These are phyloP conservation scores for Cenococcum geophilum DNA, from an alignment of 495 filamentous ascomycete genomes.

Conservation along the genomic window DNA sequence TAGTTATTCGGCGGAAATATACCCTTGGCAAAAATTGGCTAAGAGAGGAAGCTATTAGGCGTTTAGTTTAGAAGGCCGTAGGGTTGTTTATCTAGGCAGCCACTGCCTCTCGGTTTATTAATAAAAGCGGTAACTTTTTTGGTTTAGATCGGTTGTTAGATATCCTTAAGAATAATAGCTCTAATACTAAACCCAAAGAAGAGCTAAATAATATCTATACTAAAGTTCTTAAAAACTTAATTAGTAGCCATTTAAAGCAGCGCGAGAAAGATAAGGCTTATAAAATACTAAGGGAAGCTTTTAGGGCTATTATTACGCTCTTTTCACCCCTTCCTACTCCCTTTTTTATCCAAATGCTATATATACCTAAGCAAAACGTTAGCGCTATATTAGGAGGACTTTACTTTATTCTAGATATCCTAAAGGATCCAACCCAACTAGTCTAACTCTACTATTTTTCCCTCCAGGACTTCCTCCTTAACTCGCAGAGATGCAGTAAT, in stretches of 20 bases:
- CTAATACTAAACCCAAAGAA: neutral
- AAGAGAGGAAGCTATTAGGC: conserved; percentile 26
- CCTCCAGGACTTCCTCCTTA: conserved; percentile 47
- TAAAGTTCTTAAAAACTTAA: conserved; percentile 15
- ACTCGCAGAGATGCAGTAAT: conserved; percentile 17
- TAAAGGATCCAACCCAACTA: conserved; percentile 25
- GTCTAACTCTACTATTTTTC: conserved; percentile 44
- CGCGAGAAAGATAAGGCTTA: no score
- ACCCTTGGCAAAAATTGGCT: conserved; percentile 38
- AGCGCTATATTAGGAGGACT: conserved; percentile 10
- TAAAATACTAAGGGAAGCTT: no score
- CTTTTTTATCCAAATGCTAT: no score
- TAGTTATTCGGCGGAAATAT: neutral
- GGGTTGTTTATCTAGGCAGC: conserved; percentile 31
- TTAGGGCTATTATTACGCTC: neutral
- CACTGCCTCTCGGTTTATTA: conserved; percentile 21
- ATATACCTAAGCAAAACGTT: neutral
- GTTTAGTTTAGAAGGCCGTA: conserved; percentile 37
- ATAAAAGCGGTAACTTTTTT: neutral
- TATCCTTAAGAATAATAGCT: no score
- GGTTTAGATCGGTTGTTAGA: neutral
- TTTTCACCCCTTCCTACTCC: neutral
- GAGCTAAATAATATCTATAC: conserved; percentile 22
- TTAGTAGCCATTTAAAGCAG: conserved; percentile 8
- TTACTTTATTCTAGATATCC: conserved; percentile 37